Evolutionary conservation across 2,329 filamentous ascomycete species (phyloP), one percentile per base, ranked within the genome.

Genomic region (Tolypocladium ovalisporum): DNA sequence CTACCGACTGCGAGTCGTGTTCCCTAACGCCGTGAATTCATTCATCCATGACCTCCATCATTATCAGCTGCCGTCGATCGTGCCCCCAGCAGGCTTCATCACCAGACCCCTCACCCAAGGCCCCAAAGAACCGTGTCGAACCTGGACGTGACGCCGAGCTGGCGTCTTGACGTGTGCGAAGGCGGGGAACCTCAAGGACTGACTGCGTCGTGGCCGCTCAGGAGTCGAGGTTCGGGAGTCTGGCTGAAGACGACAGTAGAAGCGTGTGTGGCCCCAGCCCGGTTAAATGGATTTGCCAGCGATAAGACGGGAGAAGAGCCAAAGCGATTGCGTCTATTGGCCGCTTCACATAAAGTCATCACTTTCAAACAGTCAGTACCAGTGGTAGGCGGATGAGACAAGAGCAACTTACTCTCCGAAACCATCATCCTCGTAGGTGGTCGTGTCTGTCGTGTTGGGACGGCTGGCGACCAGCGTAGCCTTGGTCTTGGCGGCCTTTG

Each of bases 401-500:
- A 19, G 51, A 34, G 29, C 12, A 24, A 86, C 90, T 80, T 79
- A 90, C 83, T 96, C 93, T 75, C 89, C 93, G 68, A 90, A 90
- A 60, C 71, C 78, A 44, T 90, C 88, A 56, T 91, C 88, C 35
- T 90, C 89, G 68, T 97, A 96, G 53, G 84, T 78, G 57, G 81
- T 83, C n/a, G 83, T 85, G 72, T 97, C 93, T 19, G 85, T 80
- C 54, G 75, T 75, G 62, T 79, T 79, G 65, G 79, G 73, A 68
- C 87, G 76, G 68, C 74, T 76, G 59, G 88, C 85, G 57, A 89
- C 88, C 54, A 97, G 78, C 8, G 84, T 87, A 22, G 89, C 84
- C 85, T 99, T 99, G 42, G 88, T 96, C 85, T 97, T 97, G 61
- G 90, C 88, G 5, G 92, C 92, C 83, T 97, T 97, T 65, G 80